These are phyloP conservation scores for Umbelopsis isabellina DNA, from an alignment of 192 early-diverging fungal species.

Conservation along the genomic window DNA sequence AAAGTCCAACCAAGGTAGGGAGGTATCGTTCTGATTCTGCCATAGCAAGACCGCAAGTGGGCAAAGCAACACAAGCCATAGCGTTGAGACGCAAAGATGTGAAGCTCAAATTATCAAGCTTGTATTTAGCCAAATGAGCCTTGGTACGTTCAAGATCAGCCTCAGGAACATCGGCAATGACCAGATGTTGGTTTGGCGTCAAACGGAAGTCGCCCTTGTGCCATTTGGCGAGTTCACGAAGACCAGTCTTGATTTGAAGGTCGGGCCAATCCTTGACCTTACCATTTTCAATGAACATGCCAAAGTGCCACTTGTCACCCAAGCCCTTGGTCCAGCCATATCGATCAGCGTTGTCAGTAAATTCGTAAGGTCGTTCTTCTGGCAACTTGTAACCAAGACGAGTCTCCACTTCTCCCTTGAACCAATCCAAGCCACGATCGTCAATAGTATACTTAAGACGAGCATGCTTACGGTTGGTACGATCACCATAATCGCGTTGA, in stretches of 20 bases:
- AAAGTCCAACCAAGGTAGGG: constrained; percentile 76
- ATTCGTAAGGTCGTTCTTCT: constrained; percentile 71
- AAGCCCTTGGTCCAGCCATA: constrained; percentile 88
- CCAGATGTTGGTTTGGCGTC: constrained; percentile 92
- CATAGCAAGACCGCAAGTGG: constrained; percentile 94
- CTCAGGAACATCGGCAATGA: constrained; percentile 78
- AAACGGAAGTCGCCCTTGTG: constrained; percentile 82
- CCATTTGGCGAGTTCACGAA: constrained; percentile 76
- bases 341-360: constrained; percentile 89
- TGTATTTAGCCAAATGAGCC: constrained; percentile 73
- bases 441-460: constrained; percentile 99
- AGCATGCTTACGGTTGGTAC: constrained; percentile 97
- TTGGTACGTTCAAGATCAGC: constrained; percentile 71
- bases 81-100: constrained; percentile 83
- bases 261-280: constrained; percentile 84
- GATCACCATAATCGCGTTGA: constrained; percentile 95
- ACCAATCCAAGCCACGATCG: constrained; percentile 92
- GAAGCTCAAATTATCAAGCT: constrained; percentile 82
- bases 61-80: constrained; percentile 96
- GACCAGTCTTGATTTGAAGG: constrained; percentile 72
- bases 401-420: constrained; percentile 81
- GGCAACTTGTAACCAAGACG: constrained; percentile 78
- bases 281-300: constrained; percentile 92
- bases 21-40: constrained; percentile 97
- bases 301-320: constrained; percentile 77